phyloP scores from a whole-genome alignment of 192 early-diverging fungal genomes.

The Coemansia sp. region DNA sequence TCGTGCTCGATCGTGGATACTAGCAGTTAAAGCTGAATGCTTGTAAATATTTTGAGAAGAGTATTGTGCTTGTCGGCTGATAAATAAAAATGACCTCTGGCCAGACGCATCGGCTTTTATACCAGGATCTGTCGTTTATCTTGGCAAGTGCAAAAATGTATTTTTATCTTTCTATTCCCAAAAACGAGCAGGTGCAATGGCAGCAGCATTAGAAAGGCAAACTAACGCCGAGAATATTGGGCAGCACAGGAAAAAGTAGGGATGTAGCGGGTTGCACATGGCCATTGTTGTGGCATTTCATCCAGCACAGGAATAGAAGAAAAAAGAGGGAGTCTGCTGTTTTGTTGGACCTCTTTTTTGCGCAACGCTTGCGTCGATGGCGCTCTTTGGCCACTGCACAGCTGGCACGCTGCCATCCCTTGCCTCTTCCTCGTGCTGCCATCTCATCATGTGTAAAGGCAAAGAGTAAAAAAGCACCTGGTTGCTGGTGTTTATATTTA shows the following conservation, averaged over 20 bases:
- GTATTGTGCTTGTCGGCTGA: background rate
- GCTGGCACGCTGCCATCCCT: too few relatives aligned
- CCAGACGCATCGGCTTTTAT: background rate
- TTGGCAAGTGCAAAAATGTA: too few relatives aligned
- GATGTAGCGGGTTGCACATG: background rate
- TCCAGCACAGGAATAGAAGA: background rate
- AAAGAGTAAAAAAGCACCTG: too few relatives aligned
- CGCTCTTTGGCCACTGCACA: background rate
- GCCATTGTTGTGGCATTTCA: conserved; percentile 4
- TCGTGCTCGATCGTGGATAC: background rate
- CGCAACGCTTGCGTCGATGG: conserved; percentile 11
- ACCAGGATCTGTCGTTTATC: background rate
- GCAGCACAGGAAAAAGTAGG: background rate
- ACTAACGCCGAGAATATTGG: too few relatives aligned
- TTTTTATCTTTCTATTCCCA: too few relatives aligned
- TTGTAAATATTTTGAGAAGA: background rate
- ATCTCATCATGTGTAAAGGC: background rate
- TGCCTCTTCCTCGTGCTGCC: background rate
- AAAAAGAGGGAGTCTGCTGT: background rate
- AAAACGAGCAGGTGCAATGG: too few relatives aligned
- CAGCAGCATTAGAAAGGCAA: too few relatives aligned
- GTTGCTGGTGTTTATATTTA: background rate
- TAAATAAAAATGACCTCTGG: background rate
- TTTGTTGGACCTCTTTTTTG: background rate
- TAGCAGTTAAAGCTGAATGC: background rate